These are phyloP conservation scores for Orbilia blumenaviensis DNA, from an alignment of 2,329 filamentous ascomycete genomes.

Conservation along the genomic window DNA sequence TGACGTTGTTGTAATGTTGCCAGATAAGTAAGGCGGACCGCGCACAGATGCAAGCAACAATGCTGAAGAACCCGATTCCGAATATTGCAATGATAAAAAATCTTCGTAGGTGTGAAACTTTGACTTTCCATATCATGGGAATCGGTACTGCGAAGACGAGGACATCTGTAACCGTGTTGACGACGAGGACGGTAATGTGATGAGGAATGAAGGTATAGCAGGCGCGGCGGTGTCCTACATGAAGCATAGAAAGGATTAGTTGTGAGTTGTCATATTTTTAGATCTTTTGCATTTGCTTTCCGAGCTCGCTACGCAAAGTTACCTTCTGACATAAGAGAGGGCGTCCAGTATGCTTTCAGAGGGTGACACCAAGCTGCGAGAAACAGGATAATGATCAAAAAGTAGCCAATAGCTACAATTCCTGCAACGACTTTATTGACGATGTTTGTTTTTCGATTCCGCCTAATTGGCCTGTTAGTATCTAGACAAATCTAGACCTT, in stretches of 20 bases:
- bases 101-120: slow-evolving; percentile 1
- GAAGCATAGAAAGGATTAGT: background rate
- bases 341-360: slow-evolving; percentile 26
- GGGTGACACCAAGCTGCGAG: slow-evolving; percentile 33
- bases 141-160: slow-evolving; percentile 19
- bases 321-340: slow-evolving; percentile 4
- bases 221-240: background rate
- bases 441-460: slow-evolving; percentile 19
- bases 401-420: slow-evolving; percentile 9
- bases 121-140: slow-evolving; percentile 24
- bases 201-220: slow-evolving; percentile 25
- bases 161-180: slow-evolving; percentile 26
- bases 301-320: background rate
- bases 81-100: slow-evolving; percentile 27
- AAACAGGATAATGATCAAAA: slow-evolving; percentile 21
- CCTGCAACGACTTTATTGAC: slow-evolving; percentile 11
- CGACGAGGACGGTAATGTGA: slow-evolving; percentile 8
- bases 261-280: slow-evolving; percentile 5
- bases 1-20: slow-evolving; percentile 5
- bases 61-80: slow-evolving; percentile 29
- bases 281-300: background rate
- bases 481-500: background rate
- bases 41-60: slow-evolving; percentile 23
- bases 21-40: slow-evolving; percentile 19
- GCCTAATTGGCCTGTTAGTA: background rate